A percentile compares a stretch with the other conserved stretches of the same genome.
Evolutionary conservation across 2,329 filamentous ascomycete genomes (phyloP).

Genomic region (Monilinia fructigena): DNA sequence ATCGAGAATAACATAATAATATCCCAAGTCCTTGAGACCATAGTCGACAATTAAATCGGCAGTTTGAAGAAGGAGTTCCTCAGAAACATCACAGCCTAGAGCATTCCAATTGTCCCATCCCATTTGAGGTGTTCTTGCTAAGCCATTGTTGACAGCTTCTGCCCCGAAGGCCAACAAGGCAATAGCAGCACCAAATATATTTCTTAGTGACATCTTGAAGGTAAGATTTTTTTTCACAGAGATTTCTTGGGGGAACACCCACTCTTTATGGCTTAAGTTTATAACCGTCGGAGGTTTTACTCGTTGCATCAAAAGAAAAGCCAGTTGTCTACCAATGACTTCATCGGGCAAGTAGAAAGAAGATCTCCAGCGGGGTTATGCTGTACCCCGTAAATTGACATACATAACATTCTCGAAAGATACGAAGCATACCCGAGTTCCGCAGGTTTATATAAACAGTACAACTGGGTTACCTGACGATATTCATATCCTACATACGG

Average conservation of each 20-base stretch:
- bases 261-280: background rate
- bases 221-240: background rate
- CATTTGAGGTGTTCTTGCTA: constrained; percentile 45
- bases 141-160: constrained; percentile 43
- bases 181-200: constrained; percentile 19
- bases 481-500: background rate
- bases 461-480: background rate
- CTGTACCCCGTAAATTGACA: background rate
- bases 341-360: constrained; percentile 10
- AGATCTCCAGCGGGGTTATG: constrained; percentile 17
- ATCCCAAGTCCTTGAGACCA: constrained; percentile 53
- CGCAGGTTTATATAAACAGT: background rate
- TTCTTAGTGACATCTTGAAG: constrained; percentile 17
- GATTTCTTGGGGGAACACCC: background rate
- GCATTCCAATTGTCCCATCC: constrained; percentile 51
- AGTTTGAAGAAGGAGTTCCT: constrained; percentile 49
- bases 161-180: constrained; percentile 27
- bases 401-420: background rate
- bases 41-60: constrained; percentile 49
- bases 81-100: constrained; percentile 51
- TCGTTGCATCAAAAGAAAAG: background rate
- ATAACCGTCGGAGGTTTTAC: background rate
- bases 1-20: constrained; percentile 56
- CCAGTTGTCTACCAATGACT: background rate
- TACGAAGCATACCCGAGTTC: background rate